Evolutionary conservation across 2,329 filamentous ascomycete species (phyloP).

Genomic region (Nakataea oryzae): DNA sequence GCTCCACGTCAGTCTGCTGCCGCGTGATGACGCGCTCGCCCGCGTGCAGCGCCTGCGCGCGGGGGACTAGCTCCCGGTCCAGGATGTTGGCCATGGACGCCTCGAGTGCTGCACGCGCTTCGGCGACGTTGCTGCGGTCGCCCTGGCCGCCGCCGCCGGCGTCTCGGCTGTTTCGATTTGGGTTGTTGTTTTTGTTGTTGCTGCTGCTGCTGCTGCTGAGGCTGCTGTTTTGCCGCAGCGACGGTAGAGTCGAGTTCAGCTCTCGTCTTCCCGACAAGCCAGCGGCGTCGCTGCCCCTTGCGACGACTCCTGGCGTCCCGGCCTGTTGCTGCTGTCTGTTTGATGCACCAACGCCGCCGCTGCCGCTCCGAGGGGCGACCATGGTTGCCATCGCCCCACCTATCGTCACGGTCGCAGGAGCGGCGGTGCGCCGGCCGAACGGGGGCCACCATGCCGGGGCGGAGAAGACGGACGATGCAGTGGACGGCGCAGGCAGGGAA

Average conservation of each 20-base stretch:
- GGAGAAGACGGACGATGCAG: neutral
- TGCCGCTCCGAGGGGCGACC: neutral
- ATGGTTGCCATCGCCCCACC: neutral
- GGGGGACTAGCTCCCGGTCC: constrained; percentile 56
- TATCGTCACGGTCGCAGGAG: neutral
- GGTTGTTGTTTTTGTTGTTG: neutral
- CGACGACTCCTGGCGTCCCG: neutral
- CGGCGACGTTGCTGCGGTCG: constrained; percentile 21
- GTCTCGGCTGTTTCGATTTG: neutral
- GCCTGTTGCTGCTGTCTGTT: neutral
- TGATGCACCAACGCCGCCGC: neutral
- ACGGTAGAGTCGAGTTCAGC: neutral
- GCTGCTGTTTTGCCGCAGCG: neutral
- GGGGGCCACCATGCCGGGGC: constrained; percentile 2
- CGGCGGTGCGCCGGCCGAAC: neutral
- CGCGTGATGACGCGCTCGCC: constrained; percentile 54
- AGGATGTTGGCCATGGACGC: constrained; percentile 60
- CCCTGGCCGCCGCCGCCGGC: neutral
- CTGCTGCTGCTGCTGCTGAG: constrained; percentile 7
- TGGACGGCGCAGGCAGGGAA: neutral
- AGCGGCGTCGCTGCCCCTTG: neutral
- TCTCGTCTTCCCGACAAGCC: neutral
- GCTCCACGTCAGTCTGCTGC: constrained; percentile 57
- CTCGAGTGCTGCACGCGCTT: constrained; percentile 48
- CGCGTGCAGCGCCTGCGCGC: constrained; percentile 57